Evolutionary conservation across 768 basidiomycete genomes (phyloP).

Genomic region (Lyophyllum shimeji): DNA sequence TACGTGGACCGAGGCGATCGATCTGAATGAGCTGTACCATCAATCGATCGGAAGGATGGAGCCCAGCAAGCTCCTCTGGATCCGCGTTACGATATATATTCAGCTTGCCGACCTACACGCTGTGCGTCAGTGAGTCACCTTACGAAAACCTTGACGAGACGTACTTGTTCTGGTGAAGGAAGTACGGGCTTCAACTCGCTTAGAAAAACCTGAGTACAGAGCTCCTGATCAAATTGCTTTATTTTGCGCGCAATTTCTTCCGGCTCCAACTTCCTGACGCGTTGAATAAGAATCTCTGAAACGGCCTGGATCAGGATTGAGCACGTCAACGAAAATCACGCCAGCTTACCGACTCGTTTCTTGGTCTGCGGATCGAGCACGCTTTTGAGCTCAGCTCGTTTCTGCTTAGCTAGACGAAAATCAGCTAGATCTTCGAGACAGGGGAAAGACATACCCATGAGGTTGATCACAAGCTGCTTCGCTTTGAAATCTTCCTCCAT

Average conservation of each 20-base stretch:
- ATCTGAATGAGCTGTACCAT: slow-evolving; percentile 98
- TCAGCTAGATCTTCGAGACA: slow-evolving; percentile 7
- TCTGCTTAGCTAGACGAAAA: slow-evolving; percentile 63
- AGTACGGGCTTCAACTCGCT: slow-evolving; percentile 85
- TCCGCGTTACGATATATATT: slow-evolving; percentile 88
- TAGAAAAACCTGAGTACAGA: slow-evolving; percentile 88
- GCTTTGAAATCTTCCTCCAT: slow-evolving; percentile 99
- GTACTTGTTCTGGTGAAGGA: slow-evolving; percentile 88
- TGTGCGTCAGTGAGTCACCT: background rate
- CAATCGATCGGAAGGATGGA: slow-evolving; percentile 94
- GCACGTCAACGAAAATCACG: background rate
- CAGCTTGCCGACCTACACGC: slow-evolving; percentile 74
- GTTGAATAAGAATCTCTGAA: slow-evolving; percentile 89
- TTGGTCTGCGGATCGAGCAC: slow-evolving; percentile 89
- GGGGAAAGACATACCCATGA: slow-evolving; percentile 62
- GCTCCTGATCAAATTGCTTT: slow-evolving; percentile 80
- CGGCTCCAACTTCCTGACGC: slow-evolving; percentile 78
- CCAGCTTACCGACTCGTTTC: slow-evolving; percentile 82
- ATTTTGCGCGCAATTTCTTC: slow-evolving; percentile 86
- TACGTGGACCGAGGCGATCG: slow-evolving; percentile 79
- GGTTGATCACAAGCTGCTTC: slow-evolving; percentile 88
- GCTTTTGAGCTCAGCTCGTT: slow-evolving; percentile 86
- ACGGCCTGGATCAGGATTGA: background rate
- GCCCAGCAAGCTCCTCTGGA: slow-evolving; percentile 76
- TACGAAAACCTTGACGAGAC: slow-evolving; percentile 9